Conservation (phyloP, 768 basidiomycete species). For the Kwoniella botswanensis region DNA sequence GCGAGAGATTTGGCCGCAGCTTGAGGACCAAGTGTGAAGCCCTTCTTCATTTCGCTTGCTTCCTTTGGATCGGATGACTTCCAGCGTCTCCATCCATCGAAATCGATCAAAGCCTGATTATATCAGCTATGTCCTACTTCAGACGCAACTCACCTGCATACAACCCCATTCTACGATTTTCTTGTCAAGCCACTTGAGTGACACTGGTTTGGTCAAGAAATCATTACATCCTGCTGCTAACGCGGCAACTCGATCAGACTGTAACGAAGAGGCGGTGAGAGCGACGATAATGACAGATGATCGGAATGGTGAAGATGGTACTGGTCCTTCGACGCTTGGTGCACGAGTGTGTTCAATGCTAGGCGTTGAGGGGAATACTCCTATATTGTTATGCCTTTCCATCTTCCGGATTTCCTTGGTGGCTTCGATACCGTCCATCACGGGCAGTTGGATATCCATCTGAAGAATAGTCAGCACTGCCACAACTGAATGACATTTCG, state of each 20-base stretch:
- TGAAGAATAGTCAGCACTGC: slow-evolving; percentile 52
- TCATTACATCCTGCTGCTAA: slow-evolving; percentile 98
- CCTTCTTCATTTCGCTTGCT: slow-evolving; percentile 43
- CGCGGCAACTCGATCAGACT: slow-evolving; percentile 93
- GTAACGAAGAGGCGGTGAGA: slow-evolving; percentile 94
- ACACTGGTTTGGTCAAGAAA: slow-evolving; percentile 96
- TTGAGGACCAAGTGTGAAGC: slow-evolving; percentile 49
- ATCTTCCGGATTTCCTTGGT: slow-evolving; percentile 91
- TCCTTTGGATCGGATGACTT: slow-evolving; percentile 48
- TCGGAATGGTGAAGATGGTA: slow-evolving; percentile 66
- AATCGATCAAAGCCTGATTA: slow-evolving; percentile 57
- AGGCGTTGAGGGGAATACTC: slow-evolving; percentile 73
- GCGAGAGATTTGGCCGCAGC: slow-evolving; percentile 53
- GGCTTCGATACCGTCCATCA: slow-evolving; percentile 97
- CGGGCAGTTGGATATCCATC: slow-evolving; percentile 99
- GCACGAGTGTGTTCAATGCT: slow-evolving; percentile 61
- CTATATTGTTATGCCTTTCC: slow-evolving; percentile 72
- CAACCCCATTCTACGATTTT: slow-evolving; percentile 99
- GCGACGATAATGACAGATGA: slow-evolving; percentile 99
- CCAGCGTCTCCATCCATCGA: slow-evolving; percentile 59
- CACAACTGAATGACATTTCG: not conserved
- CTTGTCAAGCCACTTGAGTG: slow-evolving; percentile 90
- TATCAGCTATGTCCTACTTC: not conserved
- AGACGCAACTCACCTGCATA: slow-evolving; percentile 62
- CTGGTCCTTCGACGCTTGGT: slow-evolving; percentile 33